phyloP scores from a whole-genome alignment of 805 yeast genomes.

The Wickerhamomyces chaumierensis region DNA sequence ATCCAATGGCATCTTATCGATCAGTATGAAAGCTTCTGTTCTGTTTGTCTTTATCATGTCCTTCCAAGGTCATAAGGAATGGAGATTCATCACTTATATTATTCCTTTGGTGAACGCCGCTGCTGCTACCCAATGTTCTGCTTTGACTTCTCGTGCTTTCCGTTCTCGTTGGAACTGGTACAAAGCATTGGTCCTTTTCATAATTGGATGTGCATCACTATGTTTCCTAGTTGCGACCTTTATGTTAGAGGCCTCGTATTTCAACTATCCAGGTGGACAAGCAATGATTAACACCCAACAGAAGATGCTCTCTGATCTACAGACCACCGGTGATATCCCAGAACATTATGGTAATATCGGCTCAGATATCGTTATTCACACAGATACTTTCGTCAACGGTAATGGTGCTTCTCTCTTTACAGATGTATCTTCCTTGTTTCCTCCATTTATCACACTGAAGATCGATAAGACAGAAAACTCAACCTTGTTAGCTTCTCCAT shows the following conservation, averaged over 20 bases:
- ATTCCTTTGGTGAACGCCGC: slow-evolving; percentile 56
- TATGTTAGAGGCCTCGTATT: slow-evolving; percentile 52
- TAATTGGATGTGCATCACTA: slow-evolving; percentile 20
- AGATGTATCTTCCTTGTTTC: slow-evolving; percentile 30
- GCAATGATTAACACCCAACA: slow-evolving; percentile 50
- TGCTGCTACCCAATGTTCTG: slow-evolving; percentile 51
- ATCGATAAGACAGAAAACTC: slow-evolving; percentile 73
- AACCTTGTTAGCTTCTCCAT: slow-evolving; percentile 20
- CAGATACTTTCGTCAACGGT: slow-evolving; percentile 78
- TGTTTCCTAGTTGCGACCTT: slow-evolving; percentile 32
- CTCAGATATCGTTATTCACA: slow-evolving; percentile 37
- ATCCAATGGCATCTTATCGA: slow-evolving; percentile 24
- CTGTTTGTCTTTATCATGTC: slow-evolving; percentile 57
- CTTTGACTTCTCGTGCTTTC: slow-evolving; percentile 14
- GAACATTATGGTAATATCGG: slow-evolving; percentile 7
- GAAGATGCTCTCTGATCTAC: slow-evolving; percentile 18
- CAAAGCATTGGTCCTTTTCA: slow-evolving; percentile 6
- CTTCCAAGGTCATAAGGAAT: slow-evolving; percentile 83
- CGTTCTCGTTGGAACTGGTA: slow-evolving; percentile 5
- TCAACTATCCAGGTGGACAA: slow-evolving; percentile 84
- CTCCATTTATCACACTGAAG: slow-evolving; percentile 16
- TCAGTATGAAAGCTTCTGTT: slow-evolving; percentile 39
- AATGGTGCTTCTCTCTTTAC: slow-evolving; percentile 75
- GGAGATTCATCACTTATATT: slow-evolving; percentile 77
- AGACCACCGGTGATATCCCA: slow-evolving; percentile 1